Percentiles rank a stretch among this genome's conserved stretches.
Evolutionary conservation across 305 asterid genomes (phyloP).

Genomic region (Coffea humblotiana): DNA sequence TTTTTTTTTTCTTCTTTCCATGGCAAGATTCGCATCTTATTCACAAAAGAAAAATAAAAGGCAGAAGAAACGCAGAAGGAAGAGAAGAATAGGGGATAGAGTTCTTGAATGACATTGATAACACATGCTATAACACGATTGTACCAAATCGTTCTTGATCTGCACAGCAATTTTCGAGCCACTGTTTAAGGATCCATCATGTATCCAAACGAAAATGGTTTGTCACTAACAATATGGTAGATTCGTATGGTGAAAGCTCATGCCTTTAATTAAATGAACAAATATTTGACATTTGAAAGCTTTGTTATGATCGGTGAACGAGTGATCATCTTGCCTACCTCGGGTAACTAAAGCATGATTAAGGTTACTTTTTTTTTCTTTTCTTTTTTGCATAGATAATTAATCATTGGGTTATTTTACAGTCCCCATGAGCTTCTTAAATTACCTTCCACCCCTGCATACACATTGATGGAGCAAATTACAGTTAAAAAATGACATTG

Average conservation of each 20-base stretch:
- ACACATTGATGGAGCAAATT: no score
- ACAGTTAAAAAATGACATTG: no score
- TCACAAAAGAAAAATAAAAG: constrained; percentile 21
- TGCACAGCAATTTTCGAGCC: neutral
- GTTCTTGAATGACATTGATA: constrained; percentile 25
- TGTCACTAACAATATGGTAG: neutral
- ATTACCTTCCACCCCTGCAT: no score
- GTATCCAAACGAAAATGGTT: neutral
- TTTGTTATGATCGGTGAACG: neutral
- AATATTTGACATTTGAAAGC: neutral
- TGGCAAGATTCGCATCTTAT: constrained; percentile 34
- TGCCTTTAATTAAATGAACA: neutral
- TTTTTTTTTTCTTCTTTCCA: constrained; percentile 25
- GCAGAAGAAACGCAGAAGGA: constrained; percentile 2
- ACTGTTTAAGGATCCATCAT: neutral
- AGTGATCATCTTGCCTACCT: neutral
- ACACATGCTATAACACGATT: constrained; percentile 4
- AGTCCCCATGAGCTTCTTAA: no score
- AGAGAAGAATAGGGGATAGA: constrained; percentile 19
- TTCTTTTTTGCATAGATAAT: neutral
- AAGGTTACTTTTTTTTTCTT: neutral
- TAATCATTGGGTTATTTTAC: no score
- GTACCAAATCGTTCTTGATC: neutral
- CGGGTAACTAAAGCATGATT: neutral
- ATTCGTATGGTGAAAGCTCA: neutral